Evolutionary conservation across 257 asterid species (phyloP).

Genomic region (Plectranthus barbatus): DNA sequence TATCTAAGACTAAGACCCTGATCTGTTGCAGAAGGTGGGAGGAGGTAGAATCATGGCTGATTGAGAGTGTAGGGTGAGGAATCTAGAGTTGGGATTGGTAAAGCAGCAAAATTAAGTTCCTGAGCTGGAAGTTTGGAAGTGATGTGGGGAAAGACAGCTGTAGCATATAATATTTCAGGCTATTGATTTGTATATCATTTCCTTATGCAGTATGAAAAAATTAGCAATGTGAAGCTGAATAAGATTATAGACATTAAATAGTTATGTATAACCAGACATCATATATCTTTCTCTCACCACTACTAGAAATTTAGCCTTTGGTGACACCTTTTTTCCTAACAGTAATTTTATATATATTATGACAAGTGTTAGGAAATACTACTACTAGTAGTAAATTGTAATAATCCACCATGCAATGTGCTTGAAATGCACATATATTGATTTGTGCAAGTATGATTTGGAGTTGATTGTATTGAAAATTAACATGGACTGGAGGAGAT

Average conservation of each 20-base stretch:
- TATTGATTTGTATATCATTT: not conserved
- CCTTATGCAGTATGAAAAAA: not conserved
- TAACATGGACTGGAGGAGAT: no score
- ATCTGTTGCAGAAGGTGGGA: slow-evolving; percentile 15
- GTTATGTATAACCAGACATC: not conserved
- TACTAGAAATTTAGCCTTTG: no score
- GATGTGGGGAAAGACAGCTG: not conserved
- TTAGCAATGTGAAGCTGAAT: not conserved
- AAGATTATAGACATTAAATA: not conserved
- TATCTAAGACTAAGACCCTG: not conserved
- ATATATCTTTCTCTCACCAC: not conserved
- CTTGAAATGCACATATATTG: no score
- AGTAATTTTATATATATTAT: no score
- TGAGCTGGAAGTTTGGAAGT: not conserved
- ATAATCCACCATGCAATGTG: no score
- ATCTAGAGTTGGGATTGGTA: not conserved
- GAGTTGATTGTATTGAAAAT: no score
- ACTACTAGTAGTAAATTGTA: no score
- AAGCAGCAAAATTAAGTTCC: not conserved
- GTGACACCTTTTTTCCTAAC: no score
- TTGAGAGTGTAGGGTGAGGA: not conserved
- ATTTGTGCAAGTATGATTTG: no score
- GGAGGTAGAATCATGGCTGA: slow-evolving; percentile 10
- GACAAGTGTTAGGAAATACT: no score
- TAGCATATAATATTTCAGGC: not conserved